A percentile compares a stretch with the other conserved stretches of the same genome.
phyloP scores from a whole-genome alignment of 1,284 basidiomycete genomes.

The Blastosporella zonata region DNA sequence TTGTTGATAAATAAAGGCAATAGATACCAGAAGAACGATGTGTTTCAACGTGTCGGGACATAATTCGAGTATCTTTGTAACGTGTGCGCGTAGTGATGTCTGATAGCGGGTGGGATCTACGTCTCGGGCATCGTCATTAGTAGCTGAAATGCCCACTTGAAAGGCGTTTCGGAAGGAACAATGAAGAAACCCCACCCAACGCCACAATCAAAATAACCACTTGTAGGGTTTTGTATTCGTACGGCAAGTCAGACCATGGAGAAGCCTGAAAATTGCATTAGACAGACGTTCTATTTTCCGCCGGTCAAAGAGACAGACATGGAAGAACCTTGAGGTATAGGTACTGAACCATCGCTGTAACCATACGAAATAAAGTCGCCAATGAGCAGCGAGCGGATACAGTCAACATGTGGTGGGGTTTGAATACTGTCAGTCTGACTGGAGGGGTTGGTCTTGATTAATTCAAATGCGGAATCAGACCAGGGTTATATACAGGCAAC shows the following conservation, averaged over 20 bases:
- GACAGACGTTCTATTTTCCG: neutral
- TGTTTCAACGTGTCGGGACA: constrained; percentile 1
- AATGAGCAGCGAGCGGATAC: constrained; percentile 13
- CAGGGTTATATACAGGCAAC: neutral
- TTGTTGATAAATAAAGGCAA: neutral
- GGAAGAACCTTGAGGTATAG: constrained; percentile 11
- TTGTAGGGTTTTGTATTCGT: neutral
- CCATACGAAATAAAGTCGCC: constrained; percentile 22
- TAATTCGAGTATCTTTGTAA: constrained; percentile 1
- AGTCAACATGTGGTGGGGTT: neutral
- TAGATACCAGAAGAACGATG: constrained; percentile 5
- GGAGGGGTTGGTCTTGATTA: neutral
- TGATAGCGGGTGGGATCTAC: constrained; percentile 1
- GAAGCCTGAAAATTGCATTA: constrained; percentile 3
- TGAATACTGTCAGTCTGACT: neutral
- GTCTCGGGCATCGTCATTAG: constrained; percentile 11
- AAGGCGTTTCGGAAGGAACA: neutral
- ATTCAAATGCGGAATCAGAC: neutral
- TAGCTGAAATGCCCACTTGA: neutral
- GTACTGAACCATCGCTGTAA: constrained; percentile 11
- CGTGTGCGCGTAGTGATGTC: constrained; percentile 11
- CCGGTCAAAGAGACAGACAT: neutral
- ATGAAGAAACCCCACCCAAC: neutral
- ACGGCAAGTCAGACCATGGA: neutral
- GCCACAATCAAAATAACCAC: constrained; percentile 6